Evolutionary conservation across 1,284 basidiomycete species (phyloP).

Genomic region (Cryptococcus jaspeensis): DNA sequence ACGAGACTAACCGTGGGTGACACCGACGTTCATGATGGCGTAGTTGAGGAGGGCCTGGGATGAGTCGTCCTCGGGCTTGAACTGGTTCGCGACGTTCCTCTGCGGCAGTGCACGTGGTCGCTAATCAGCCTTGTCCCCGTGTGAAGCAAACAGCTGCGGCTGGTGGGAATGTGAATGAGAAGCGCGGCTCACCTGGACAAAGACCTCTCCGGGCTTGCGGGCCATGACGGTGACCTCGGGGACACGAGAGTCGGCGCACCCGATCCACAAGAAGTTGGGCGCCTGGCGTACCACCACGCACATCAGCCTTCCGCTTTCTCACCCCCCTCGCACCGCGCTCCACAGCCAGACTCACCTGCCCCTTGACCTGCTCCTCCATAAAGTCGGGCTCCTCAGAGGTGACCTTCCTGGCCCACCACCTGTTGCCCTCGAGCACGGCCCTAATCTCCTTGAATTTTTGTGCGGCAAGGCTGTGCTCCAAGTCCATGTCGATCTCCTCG

Average conservation of each 20-base stretch:
- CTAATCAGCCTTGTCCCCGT: too few relatives aligned
- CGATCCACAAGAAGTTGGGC: conserved; percentile 50
- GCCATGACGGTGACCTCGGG: conserved; percentile 46
- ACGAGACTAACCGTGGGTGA: conserved; percentile 70
- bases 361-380: conserved; percentile 36
- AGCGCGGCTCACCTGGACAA: conserved; percentile 56
- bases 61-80: conserved; percentile 74
- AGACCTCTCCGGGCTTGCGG: conserved; percentile 63
- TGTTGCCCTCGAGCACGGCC: conserved; percentile 35
- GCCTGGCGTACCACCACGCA: conserved; percentile 15
- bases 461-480: conserved; percentile 22
- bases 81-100: conserved; percentile 61
- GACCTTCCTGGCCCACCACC: conserved; percentile 36
- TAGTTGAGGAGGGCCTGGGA: conserved; percentile 76
- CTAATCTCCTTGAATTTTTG: conserved; percentile 25
- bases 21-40: conserved; percentile 73
- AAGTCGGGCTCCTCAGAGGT: conserved; percentile 33
- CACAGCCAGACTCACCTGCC: conserved; percentile 36
- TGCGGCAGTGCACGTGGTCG: conserved; percentile 2
- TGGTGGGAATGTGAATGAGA: too few relatives aligned
- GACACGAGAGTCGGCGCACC: conserved; percentile 51
- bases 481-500: conserved; percentile 21
- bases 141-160: background rate
- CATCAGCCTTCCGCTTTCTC: conserved; percentile 1
- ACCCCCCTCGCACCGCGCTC: background rate